Percentiles rank a stretch among this genome's conserved stretches.
Evolutionary conservation across 2,329 filamentous ascomycete genomes (phyloP).

Genomic region (Botryotinia globosa): DNA sequence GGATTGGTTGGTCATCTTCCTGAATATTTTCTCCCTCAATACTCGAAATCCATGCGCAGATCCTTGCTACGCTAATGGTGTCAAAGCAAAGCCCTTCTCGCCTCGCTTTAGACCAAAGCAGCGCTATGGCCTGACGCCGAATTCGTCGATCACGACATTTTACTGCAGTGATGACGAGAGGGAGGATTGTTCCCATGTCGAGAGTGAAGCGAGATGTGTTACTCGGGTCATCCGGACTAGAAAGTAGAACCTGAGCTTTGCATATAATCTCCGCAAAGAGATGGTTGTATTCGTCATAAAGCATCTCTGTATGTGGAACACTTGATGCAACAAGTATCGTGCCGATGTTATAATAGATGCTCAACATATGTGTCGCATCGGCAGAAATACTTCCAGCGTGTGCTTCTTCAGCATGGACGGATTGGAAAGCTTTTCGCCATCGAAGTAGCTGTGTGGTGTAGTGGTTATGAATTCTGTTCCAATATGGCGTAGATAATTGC

Average conservation of each 20-base stretch:
- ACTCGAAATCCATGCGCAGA: constrained; percentile 37
- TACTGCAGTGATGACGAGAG: constrained; percentile 35
- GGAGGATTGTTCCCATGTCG: constrained; percentile 38
- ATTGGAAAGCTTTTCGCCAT: constrained; percentile 36
- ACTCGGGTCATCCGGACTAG: constrained; percentile 34
- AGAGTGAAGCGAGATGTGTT: constrained; percentile 37
- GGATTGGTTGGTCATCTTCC: constrained; percentile 33
- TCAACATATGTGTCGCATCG: constrained; percentile 34
- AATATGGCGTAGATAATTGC: constrained; percentile 30
- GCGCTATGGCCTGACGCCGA: constrained; percentile 34
- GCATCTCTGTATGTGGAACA: constrained; percentile 34
- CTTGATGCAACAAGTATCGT: constrained; percentile 36
- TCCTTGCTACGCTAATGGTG: constrained; percentile 35
- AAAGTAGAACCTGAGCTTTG: constrained; percentile 34
- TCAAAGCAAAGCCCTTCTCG: constrained; percentile 38
- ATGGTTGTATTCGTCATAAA: constrained; percentile 36
- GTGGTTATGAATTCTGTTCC: constrained; percentile 34
- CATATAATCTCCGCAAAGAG: constrained; percentile 36
- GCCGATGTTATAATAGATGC: constrained; percentile 37
- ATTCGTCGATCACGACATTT: constrained; percentile 36
- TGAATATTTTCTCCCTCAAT: constrained; percentile 37
- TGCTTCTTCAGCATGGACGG: constrained; percentile 30
- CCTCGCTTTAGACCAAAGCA: constrained; percentile 37
- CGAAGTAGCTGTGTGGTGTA: constrained; percentile 35
- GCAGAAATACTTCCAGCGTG: constrained; percentile 29